Evolutionary conservation across 1,139 yeast species (phyloP), one percentile per base, ranked within the genome.

Genomic region (Casaregolazyma suthepensis): DNA sequence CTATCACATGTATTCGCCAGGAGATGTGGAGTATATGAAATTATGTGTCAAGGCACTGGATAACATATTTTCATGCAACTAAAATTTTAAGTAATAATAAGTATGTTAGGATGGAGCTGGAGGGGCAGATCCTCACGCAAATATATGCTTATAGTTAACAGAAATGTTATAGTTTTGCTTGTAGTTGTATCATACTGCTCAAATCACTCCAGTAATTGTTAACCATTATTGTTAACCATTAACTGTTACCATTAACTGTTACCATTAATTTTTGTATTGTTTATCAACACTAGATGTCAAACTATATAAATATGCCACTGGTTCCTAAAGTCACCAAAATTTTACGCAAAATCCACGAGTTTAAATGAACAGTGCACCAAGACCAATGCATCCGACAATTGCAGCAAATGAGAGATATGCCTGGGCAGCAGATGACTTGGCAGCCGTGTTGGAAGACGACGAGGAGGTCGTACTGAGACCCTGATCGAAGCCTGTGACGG

Each of bases 11-110:
- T 71, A 79, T 51, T 64, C 70, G 12, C 73, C 74, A 0, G 74
- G 72, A 2, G 74, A 74, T 52, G 71, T 82, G 29, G 80, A 82
- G 45, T 74, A 74, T 48, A 74, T 81, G 64, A 67, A 68, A 54
- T 59, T 64, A 12, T 67, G 69, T 43, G 66, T 62, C 12, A 56
- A 57, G 20, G 69, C 70, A 0, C 54, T 68, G 38, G 71, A 66
- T 26, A 61, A 59, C 45, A 56, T 66, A n/a, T 56, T 65, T 31
- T 45, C 51, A 29, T 52, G 42, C 45, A 23, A 26, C 13, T 37
- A 17, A 50, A 17, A n/a, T 20, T 35, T 9, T 2, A 15, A 18
- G 5, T 17, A 44, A 43, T 43, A n/a, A 43, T 15, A 9, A 15
- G 15, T 43, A 20, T 20, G 5, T 20, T n/a, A n/a, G 29, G 29